These are phyloP conservation scores for Collybia sp. DNA, from an alignment of 768 basidiomycete species.

Conservation along the genomic window DNA sequence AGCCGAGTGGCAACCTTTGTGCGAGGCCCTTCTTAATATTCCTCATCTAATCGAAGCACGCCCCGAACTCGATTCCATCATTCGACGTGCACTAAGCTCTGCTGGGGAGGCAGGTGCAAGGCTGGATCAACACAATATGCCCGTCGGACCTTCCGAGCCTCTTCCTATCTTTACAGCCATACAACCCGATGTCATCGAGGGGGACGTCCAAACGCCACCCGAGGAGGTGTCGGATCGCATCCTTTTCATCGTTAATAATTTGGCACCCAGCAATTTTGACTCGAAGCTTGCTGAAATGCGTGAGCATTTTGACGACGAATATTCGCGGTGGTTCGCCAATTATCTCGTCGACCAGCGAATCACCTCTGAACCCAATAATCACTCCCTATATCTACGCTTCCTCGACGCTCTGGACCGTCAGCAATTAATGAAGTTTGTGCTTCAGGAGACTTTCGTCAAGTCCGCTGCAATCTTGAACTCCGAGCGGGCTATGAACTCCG, in stretches of 20 bases:
- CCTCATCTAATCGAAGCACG: constrained; percentile 82
- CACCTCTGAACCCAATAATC: constrained; percentile 96
- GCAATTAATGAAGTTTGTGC: constrained; percentile 64
- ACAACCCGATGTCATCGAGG: constrained; percentile 62
- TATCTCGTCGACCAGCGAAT: constrained; percentile 96
- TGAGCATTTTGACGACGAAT: constrained; percentile 74
- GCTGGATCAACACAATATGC: constrained; percentile 36
- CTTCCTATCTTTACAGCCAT: constrained; percentile 73
- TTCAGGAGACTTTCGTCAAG: constrained; percentile 94
- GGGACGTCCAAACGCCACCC: constrained; percentile 62
- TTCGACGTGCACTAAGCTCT: constrained; percentile 66
- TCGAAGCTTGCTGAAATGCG: constrained; percentile 83
- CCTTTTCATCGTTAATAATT: constrained; percentile 96
- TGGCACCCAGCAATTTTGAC: constrained; percentile 92
- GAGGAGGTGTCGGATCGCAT: constrained; percentile 92
- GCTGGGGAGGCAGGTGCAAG: constrained; percentile 12
- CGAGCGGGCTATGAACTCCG: constrained; percentile 82
- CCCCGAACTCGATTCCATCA: constrained; percentile 70
- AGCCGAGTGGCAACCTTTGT: constrained; percentile 89
- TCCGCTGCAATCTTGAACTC: constrained; percentile 84
- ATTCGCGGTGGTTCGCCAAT: constrained; percentile 95
- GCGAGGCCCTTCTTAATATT: constrained; percentile 83
- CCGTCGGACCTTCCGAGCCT: constrained; percentile 30
- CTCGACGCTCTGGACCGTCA: constrained; percentile 77
- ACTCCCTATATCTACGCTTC: constrained; percentile 90